Conservation (phyloP, 768 basidiomycete species). For the Trametes gibbosa region DNA sequence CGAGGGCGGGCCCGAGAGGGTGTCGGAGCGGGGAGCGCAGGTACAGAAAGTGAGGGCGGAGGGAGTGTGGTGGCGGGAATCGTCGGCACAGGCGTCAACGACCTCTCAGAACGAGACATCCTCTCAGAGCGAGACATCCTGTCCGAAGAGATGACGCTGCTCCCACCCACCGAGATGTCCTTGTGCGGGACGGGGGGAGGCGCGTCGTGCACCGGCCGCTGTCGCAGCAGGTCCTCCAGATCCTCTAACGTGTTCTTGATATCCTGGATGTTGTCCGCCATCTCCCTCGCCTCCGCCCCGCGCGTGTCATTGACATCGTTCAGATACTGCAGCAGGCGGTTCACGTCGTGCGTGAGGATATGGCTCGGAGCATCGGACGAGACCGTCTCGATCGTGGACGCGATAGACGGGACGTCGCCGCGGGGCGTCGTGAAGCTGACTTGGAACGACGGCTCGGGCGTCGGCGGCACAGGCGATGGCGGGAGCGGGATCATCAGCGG, state of each 20-base stretch:
- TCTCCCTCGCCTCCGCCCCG: slow-evolving; percentile 59
- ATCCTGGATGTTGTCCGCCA: slow-evolving; percentile 64
- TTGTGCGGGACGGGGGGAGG: slow-evolving; percentile 31
- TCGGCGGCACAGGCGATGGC: slow-evolving; percentile 33
- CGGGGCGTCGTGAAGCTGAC: slow-evolving; percentile 51
- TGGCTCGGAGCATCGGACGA: slow-evolving; percentile 40
- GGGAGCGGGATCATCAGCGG: slow-evolving; percentile 33
- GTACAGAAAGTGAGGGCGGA: too few relatives aligned
- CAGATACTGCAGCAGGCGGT: slow-evolving; percentile 49
- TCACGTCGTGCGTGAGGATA: slow-evolving; percentile 49
- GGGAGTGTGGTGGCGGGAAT: too few relatives aligned
- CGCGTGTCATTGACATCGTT: slow-evolving; percentile 65
- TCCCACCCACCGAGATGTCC: slow-evolving; percentile 47
- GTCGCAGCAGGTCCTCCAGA: slow-evolving; percentile 20
- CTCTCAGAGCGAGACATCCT: slow-evolving; percentile 5
- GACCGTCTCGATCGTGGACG: slow-evolving; percentile 43
- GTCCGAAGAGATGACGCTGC: slow-evolving; percentile 34
- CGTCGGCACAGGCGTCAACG: too few relatives aligned
- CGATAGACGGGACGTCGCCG: slow-evolving; percentile 48
- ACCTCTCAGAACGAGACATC: too few relatives aligned
- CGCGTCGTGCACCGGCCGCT: slow-evolving; percentile 16
- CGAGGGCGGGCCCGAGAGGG: too few relatives aligned
- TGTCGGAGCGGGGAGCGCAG: too few relatives aligned
- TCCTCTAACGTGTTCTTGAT: slow-evolving; percentile 69
- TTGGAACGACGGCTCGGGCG: slow-evolving; percentile 41